These are phyloP conservation scores for Eucalyptus microcorys DNA, from an alignment of 345 rosid species.

Conservation along the genomic window DNA sequence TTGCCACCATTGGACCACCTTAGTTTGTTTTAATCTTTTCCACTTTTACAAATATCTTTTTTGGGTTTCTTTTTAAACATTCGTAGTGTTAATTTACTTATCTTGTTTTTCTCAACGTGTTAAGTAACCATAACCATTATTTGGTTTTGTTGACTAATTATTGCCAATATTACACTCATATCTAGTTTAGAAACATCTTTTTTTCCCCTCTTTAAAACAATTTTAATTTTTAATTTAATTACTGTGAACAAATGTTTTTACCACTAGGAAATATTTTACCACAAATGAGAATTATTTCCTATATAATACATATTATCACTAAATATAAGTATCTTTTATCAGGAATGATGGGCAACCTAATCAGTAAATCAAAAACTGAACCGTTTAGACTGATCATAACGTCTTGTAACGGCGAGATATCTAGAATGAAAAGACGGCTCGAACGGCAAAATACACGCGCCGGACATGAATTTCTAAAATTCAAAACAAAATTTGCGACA, in stretches of 20 bases:
- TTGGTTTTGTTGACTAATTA: neutral
- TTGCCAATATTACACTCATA: neutral
- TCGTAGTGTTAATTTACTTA: neutral
- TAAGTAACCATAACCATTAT: neutral
- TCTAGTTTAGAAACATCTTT: neutral
- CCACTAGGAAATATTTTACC: neutral
- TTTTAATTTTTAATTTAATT: neutral
- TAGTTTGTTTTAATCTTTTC: neutral
- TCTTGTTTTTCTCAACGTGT: neutral
- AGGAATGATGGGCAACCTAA: neutral
- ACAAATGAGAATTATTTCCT: neutral
- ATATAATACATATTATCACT: neutral
- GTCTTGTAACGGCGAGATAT: neutral
- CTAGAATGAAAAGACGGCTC: neutral
- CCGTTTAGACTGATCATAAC: neutral
- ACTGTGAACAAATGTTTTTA: neutral
- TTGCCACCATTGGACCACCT: neutral
- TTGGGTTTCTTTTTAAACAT: neutral
- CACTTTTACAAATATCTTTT: neutral
- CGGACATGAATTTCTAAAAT: neutral
- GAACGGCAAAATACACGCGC: fast-evolving
- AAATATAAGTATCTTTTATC: neutral
- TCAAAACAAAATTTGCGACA: neutral
- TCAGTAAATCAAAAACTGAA: neutral
- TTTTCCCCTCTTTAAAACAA: neutral